Percentiles rank a stretch among this genome's conserved stretches.
Evolutionary conservation across 2,329 filamentous ascomycete genomes (phyloP).

Genomic region (Colletotrichum theobromicola): DNA sequence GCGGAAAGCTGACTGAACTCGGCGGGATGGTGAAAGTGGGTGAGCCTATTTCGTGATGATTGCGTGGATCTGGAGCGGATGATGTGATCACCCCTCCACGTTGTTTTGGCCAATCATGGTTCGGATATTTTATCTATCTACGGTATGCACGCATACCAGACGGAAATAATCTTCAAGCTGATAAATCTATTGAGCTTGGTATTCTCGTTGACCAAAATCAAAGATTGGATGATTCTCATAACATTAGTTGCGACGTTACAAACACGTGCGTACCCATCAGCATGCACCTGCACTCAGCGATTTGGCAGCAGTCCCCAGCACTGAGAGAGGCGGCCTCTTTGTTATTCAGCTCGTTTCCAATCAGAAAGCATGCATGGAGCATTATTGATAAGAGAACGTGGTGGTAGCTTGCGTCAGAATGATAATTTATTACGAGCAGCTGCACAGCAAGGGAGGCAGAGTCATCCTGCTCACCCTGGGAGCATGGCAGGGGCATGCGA

Average conservation of each 20-base stretch:
- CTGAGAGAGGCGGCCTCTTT: not conserved
- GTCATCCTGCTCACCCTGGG: not conserved
- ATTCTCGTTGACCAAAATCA: not conserved
- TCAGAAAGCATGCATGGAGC: not conserved
- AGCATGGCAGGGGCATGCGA: not conserved
- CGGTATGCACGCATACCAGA: not conserved
- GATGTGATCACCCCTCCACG: not conserved
- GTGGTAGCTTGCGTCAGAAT: constrained; percentile 4
- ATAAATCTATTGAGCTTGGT: not conserved
- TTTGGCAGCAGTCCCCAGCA: not conserved
- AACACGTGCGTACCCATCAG: not conserved
- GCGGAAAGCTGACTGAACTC: not conserved
- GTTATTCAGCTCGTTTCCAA: not conserved
- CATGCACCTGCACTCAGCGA: not conserved
- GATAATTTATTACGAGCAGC: not conserved
- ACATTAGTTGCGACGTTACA: not conserved
- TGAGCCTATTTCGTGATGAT: constrained; percentile 22
- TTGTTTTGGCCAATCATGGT: not conserved
- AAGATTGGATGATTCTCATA: not conserved
- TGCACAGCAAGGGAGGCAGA: not conserved
- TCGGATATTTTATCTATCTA: not conserved
- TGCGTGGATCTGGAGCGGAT: constrained; percentile 12
- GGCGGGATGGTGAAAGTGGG: constrained; percentile 3
- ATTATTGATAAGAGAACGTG: not conserved
- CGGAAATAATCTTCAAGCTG: not conserved